These are phyloP conservation scores for Pseudonitzschia multistriata DNA, from an alignment of 108 stramenopile genomes.

Conservation along the genomic window DNA sequence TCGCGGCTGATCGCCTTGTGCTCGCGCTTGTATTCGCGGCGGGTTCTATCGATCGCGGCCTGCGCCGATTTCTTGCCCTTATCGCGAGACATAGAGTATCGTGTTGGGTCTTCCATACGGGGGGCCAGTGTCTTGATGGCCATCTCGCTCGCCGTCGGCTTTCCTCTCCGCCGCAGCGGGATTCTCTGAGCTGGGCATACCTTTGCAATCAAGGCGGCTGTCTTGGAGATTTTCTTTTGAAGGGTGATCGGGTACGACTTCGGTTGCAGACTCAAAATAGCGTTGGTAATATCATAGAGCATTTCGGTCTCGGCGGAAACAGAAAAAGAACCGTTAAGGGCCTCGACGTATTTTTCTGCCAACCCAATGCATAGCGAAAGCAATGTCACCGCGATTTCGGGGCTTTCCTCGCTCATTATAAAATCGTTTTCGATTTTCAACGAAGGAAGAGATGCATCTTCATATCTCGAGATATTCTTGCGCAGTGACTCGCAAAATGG, in stretches of 20 bases:
- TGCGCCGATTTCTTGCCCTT: conserved; percentile 82
- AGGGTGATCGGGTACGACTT: conserved; percentile 47
- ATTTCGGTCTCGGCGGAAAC: conserved; percentile 56
- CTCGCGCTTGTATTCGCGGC: conserved; percentile 93
- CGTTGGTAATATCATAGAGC: conserved; percentile 51
- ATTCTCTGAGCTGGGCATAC: conserved; percentile 33
- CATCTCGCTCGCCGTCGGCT: conserved; percentile 34
- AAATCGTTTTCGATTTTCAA: conserved; percentile 50
- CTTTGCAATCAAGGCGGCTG: conserved; percentile 39
- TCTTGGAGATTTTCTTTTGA: conserved; percentile 37
- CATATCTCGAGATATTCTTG: neutral
- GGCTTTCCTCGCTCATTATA: conserved; percentile 28
- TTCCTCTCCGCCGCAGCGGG: conserved; percentile 59
- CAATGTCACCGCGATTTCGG: conserved; percentile 33
- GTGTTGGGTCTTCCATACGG: conserved; percentile 83
- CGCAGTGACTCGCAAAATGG: conserved; percentile 20
- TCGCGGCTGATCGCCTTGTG: conserved; percentile 93
- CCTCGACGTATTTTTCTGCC: conserved; percentile 29
- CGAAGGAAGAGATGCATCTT: conserved; percentile 5
- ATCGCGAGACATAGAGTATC: conserved; percentile 89
- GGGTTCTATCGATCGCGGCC: conserved; percentile 81
- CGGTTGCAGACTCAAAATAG: conserved; percentile 53
- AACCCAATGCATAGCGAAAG: conserved; percentile 53
- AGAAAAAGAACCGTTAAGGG: conserved; percentile 37
- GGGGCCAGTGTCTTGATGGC: conserved; percentile 82